Conservation (phyloP, 1,139 yeast genomes). For the Pichia sp. region DNA sequence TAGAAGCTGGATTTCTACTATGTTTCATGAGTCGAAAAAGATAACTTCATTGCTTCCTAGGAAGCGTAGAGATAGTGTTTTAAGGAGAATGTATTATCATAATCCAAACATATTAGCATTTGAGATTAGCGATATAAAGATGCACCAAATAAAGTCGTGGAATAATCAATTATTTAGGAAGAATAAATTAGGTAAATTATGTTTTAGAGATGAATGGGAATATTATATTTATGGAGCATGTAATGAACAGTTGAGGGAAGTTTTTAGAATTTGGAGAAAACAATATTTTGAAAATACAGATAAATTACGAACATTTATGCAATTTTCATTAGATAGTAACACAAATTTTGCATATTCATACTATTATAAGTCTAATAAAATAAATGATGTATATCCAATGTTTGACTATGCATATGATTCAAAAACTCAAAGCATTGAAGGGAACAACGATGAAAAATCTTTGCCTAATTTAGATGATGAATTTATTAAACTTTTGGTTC, state of each 20-base stretch:
- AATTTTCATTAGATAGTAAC: not conserved
- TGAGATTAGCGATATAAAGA: not conserved
- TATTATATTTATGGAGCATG: slow-evolving; percentile 7
- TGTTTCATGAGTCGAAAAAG: not conserved
- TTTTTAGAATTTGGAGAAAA: slow-evolving; percentile 13
- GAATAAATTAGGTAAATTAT: slow-evolving; percentile 2
- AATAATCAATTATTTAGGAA: not conserved
- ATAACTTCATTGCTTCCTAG: not conserved
- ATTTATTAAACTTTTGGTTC: not conserved
- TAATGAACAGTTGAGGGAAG: slow-evolving; percentile 6
- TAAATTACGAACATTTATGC: not conserved
- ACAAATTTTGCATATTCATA: not conserved
- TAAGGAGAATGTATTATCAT: not conserved
- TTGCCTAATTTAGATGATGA: not conserved
- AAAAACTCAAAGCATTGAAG: not conserved
- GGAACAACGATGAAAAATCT: too few species aligned
- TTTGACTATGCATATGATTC: not conserved
- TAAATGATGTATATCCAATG: too few species aligned
- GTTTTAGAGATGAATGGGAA: slow-evolving; percentile 13
- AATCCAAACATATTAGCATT: not conserved
- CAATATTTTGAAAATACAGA: slow-evolving; percentile 7
- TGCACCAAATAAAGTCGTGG: slow-evolving; percentile 5
- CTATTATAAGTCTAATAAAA: too few species aligned
- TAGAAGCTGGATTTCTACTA: slow-evolving; percentile 5
- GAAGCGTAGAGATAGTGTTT: not conserved